phyloP scores from a whole-genome alignment of 768 basidiomycete species.

The Mycena latifolia region DNA sequence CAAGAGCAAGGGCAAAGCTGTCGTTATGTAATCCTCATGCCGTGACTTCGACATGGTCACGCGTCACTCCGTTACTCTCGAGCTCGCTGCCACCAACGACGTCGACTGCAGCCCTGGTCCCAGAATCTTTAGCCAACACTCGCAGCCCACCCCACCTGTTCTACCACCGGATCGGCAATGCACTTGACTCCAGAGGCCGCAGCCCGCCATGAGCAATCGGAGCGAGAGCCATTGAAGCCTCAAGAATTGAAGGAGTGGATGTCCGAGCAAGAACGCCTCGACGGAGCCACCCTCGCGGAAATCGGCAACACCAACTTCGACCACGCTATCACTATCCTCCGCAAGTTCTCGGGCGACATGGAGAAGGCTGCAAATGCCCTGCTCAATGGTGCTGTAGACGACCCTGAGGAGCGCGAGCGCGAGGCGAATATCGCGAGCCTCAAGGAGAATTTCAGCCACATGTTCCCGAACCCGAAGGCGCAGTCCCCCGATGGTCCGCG shows the following conservation, averaged over 20 bases:
- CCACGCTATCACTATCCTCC: slow-evolving; percentile 13
- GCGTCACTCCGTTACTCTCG: no score
- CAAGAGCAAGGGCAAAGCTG: no score
- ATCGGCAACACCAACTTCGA: slow-evolving; percentile 16
- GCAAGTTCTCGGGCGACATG: slow-evolving; percentile 24
- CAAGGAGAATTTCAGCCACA: slow-evolving; percentile 16
- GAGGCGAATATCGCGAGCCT: slow-evolving; percentile 8
- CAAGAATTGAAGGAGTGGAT: slow-evolving; percentile 26
- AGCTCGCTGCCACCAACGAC: no score
- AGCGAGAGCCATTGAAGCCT: slow-evolving; percentile 23
- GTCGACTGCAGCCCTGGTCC: no score
- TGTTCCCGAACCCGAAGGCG: slow-evolving; percentile 13
- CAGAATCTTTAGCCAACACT: no score
- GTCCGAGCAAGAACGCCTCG: background rate
- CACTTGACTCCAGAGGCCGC: slow-evolving; percentile 11
- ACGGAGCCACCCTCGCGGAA: slow-evolving; percentile 16
- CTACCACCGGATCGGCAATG: no score
- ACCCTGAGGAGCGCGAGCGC: slow-evolving; percentile 7
- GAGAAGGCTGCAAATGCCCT: slow-evolving; percentile 26
- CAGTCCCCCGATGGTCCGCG: background rate
- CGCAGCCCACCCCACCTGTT: no score
- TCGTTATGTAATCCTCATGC: no score
- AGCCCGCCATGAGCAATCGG: slow-evolving; percentile 15
- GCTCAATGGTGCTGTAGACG: background rate
- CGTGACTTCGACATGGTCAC: no score